Evolutionary conservation across 371 early-diverging fungal genomes (phyloP).

Genomic region (Mucor indicus): DNA sequence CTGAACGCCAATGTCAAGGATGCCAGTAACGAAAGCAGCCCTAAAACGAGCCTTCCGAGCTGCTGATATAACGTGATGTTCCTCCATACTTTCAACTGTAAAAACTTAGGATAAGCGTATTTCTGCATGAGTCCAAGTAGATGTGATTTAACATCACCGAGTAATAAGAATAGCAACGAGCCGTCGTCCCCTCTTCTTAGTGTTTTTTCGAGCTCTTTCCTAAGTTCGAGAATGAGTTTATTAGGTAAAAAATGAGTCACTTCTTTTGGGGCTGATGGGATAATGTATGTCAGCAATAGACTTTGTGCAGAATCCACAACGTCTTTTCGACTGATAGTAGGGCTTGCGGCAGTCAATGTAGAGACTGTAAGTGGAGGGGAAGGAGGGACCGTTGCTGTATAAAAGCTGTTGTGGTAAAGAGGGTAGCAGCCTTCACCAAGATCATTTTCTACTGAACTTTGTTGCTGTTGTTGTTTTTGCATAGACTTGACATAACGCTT

Average conservation of each 20-base stretch:
- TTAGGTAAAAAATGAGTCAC: slow-evolving; percentile 33
- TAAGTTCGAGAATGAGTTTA: slow-evolving; percentile 30
- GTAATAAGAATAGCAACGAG: too few relatives aligned
- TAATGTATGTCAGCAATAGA: slow-evolving; percentile 53
- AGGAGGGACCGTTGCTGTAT: not conserved
- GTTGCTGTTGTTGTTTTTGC: slow-evolving; percentile 33
- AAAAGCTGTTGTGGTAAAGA: slow-evolving; percentile 29
- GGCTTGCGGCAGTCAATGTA: slow-evolving; percentile 1
- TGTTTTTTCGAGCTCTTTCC: slow-evolving; percentile 29
- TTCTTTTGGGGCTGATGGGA: slow-evolving; percentile 55
- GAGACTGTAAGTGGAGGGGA: slow-evolving; percentile 1
- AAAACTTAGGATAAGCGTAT: slow-evolving; percentile 57
- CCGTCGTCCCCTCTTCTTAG: slow-evolving; percentile 32
- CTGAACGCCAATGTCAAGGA: slow-evolving; percentile 53
- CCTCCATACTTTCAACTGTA: slow-evolving; percentile 56
- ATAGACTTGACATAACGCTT: slow-evolving; percentile 49
- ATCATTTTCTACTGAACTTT: slow-evolving; percentile 43
- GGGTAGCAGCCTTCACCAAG: slow-evolving; percentile 39
- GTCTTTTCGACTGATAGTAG: slow-evolving; percentile 49
- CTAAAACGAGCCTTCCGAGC: slow-evolving; percentile 48
- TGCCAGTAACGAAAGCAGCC: slow-evolving; percentile 50
- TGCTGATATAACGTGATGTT: slow-evolving; percentile 58
- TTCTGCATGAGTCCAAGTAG: slow-evolving; percentile 58
- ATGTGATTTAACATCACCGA: slow-evolving; percentile 57
- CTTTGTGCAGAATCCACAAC: slow-evolving; percentile 56